Evolutionary conservation across 306 rosid species (phyloP).

Genomic region (Vachellia pachyceras): DNA sequence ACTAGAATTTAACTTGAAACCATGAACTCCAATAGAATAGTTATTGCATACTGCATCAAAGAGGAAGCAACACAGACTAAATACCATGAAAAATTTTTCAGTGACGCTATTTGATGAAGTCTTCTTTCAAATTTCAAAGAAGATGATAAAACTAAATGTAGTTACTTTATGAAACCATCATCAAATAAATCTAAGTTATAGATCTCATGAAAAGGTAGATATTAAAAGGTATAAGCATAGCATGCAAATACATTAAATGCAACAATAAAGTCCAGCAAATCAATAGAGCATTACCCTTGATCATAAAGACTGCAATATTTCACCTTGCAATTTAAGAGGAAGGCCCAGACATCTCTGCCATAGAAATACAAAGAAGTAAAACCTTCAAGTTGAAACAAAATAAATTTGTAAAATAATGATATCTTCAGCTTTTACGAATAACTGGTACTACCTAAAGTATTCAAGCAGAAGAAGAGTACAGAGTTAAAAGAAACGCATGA

Average conservation of each 20-base stretch:
- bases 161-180: constrained; percentile 25
- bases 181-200: constrained; percentile 9
- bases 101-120: not conserved
- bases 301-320: constrained; percentile 94
- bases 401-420: not conserved
- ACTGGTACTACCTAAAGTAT: constrained; percentile 4
- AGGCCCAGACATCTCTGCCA: constrained; percentile 97
- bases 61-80: not conserved
- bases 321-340: constrained; percentile 84
- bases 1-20: constrained; percentile 19
- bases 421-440: constrained; percentile 11
- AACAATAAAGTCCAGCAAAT: constrained; percentile 17
- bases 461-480: not conserved
- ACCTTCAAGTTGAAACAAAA: constrained; percentile 30
- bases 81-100: not conserved
- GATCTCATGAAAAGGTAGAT: constrained; percentile 7
- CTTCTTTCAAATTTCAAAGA: not conserved
- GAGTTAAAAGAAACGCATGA: not conserved
- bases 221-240: constrained; percentile 28
- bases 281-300: constrained; percentile 78
- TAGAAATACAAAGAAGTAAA: constrained; percentile 47
- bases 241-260: constrained; percentile 23
- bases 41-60: constrained; percentile 22
- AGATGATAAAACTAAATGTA: not conserved
- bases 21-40: constrained; percentile 32